Evolutionary conservation across 1,284 basidiomycete genomes (phyloP).

Genomic region (Naganishia sp.): DNA sequence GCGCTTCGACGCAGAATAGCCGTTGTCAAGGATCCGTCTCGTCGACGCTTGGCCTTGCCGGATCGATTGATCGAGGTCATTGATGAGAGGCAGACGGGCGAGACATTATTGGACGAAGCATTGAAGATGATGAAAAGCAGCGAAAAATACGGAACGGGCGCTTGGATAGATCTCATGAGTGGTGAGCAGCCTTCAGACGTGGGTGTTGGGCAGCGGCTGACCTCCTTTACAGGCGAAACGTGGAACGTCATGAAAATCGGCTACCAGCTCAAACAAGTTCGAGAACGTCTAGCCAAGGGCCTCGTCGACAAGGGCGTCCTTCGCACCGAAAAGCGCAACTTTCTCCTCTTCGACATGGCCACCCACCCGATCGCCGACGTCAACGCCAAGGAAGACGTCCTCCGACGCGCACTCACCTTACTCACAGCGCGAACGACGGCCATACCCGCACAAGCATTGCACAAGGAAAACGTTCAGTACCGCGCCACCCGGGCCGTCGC

Average conservation of each 20-base stretch:
- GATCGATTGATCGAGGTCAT: conserved; percentile 88
- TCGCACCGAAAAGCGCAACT: conserved; percentile 96
- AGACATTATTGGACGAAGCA: conserved; percentile 93
- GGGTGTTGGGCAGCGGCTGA: conserved; percentile 10
- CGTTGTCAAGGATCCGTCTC: conserved; percentile 77
- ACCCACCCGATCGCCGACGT: conserved; percentile 92
- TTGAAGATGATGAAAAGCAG: conserved; percentile 82
- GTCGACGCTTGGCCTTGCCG: conserved; percentile 71
- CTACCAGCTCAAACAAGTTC: conserved; percentile 94
- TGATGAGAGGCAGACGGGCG: conserved; percentile 85
- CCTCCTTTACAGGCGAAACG: conserved; percentile 71
- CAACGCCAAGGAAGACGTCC: conserved; percentile 79
- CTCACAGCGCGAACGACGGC: conserved; percentile 82
- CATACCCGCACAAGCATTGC: conserved; percentile 68
- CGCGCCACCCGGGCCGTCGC: conserved; percentile 76
- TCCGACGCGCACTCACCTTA: conserved; percentile 71
- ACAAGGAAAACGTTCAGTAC: conserved; percentile 74
- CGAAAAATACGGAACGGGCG: conserved; percentile 83
- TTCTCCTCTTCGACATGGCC: conserved; percentile 97
- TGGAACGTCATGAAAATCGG: conserved; percentile 99
- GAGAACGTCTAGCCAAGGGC: conserved; percentile 93
- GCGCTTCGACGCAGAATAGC: conserved; percentile 86
- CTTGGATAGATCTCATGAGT: conserved; percentile 89
- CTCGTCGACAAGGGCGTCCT: conserved; percentile 95
- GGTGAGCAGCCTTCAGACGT: conserved; percentile 60